Conservation (phyloP, 2,329 filamentous ascomycete species). For the Pseudogymnoascus sp. region DNA sequence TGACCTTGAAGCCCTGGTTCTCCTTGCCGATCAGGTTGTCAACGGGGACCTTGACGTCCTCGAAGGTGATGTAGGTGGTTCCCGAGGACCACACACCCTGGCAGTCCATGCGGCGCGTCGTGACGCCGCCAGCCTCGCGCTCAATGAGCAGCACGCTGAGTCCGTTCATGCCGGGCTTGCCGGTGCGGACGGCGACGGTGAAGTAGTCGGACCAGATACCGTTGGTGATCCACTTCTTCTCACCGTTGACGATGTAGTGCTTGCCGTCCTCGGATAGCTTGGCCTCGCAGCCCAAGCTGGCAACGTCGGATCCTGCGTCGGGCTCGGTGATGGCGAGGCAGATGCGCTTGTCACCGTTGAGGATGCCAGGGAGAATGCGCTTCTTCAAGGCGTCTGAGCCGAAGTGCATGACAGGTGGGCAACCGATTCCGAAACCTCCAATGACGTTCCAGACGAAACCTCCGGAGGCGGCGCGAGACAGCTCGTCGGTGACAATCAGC, state of each 20-base stretch:
- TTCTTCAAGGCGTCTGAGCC: conserved; percentile 72
- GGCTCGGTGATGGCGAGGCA: conserved; percentile 96
- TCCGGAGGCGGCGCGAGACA: conserved; percentile 80
- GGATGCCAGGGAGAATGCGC: conserved; percentile 78
- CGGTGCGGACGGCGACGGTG: conserved; percentile 90
- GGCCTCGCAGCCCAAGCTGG: conserved; percentile 90
- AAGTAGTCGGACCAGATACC: conserved; percentile 97
- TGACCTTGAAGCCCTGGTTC: conserved; percentile 96
- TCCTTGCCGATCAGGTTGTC: conserved; percentile 97
- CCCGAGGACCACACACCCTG: conserved; percentile 94
- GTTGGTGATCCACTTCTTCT: conserved; percentile 99
- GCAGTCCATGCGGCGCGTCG: conserved; percentile 94
- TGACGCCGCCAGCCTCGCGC: conserved; percentile 73
- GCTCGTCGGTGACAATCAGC: conserved; percentile 87
- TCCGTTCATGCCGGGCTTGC: conserved; percentile 83
- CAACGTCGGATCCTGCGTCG: conserved; percentile 90
- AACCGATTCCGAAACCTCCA: conserved; percentile 92
- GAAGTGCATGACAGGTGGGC: conserved; percentile 85
- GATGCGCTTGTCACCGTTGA: conserved; percentile 91
- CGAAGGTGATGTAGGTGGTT: conserved; percentile 95
- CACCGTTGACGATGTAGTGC: conserved; percentile 98
- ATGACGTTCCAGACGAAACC: conserved; percentile 96
- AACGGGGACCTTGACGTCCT: conserved; percentile 98
- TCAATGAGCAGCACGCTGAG: conserved; percentile 88
- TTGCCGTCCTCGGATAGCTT: conserved; percentile 93